Evolutionary conservation across 2,329 filamentous ascomycete species (phyloP), one percentile per base, ranked within the genome.

Genomic region (Diplodia corticola): DNA sequence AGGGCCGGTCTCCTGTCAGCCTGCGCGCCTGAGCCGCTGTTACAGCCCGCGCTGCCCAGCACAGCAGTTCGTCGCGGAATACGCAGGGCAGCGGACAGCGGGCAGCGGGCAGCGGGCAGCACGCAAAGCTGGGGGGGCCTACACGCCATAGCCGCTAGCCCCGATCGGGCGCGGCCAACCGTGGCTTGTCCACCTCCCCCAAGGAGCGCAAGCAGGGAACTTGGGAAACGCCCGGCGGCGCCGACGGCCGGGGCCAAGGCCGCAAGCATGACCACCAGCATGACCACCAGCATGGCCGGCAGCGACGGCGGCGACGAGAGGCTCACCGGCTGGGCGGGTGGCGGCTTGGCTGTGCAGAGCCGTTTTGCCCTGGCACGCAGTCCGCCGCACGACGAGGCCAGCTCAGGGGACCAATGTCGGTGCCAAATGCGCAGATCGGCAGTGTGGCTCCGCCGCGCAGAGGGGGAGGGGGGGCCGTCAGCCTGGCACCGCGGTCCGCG

Each of bases 111-210:
- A n/a, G n/a, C 15, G 28, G 17, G 35, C 57, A 61, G 57, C 57
- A 61, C 57, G 57, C 57, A 61, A 61, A 49, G 57, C 57, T 46
- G 48, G 57, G 57, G 57, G 57, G 57, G 49, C 12, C 22, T 44
- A 33, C 44, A 61, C 57, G 57, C 57, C 57, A 61, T 61, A 35
- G 40, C 48, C 57, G 44, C 57, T 61, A 61, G 17, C 5, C 57
- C 44, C 26, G 10, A 61, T 33, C n/a, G 3, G 40, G 40, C 40
- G 20, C 24, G 33, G 33, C 28, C 20, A 24, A 20, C 55, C 37
- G 55, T 48, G 37, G 55, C 55, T 60, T 46, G 55, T n/a, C n/a
- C n/a, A 46, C 9, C 30, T 17, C 17, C 30, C 55, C 26, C 49
- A 17, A 53, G 49, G 49, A 26, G 49, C 26, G 49, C 35, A 24